Percentiles rank a stretch among this genome's conserved stretches.
Evolutionary conservation across 495 filamentous ascomycete genomes (phyloP).

Genomic region (Daldinia loculata): DNA sequence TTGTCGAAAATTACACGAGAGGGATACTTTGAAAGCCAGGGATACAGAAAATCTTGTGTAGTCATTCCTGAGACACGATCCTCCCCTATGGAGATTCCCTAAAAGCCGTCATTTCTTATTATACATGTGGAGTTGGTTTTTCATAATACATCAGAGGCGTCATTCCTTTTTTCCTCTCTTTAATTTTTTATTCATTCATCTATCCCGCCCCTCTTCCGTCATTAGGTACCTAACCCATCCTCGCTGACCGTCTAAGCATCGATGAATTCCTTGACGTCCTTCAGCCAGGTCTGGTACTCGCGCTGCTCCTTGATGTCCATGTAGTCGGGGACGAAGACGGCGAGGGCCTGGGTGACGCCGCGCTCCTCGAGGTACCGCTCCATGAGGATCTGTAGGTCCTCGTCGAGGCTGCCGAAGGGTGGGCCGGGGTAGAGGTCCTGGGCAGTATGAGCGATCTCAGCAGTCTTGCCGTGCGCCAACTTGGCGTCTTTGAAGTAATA

Average conservation of each 20-base stretch:
- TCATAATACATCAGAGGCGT: constrained; percentile 28
- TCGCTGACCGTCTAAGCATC: constrained; percentile 62
- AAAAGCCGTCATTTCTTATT: constrained; percentile 14
- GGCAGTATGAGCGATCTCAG: constrained; percentile 60
- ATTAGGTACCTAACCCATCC: not conserved
- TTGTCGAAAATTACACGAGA: not conserved
- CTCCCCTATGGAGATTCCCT: not conserved
- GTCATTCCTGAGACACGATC: not conserved
- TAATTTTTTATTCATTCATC: not conserved
- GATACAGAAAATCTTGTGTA: not conserved
- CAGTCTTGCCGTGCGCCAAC: constrained; percentile 64
- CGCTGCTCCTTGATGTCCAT: constrained; percentile 99
- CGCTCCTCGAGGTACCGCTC: constrained; percentile 96
- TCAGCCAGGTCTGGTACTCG: constrained; percentile 93
- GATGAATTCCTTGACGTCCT: constrained; percentile 81
- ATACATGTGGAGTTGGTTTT: constrained; percentile 30
- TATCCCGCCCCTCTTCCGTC: not conserved
- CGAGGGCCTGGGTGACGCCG: constrained; percentile 86
- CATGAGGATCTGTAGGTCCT: constrained; percentile 89
- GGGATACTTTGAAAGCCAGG: not conserved
- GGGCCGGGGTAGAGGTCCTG: constrained; percentile 88
- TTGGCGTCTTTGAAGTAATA: constrained; percentile 82
- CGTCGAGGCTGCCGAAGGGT: constrained; percentile 91
- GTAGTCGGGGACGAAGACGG: constrained; percentile 92
- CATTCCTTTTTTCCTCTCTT: not conserved